phyloP scores from a whole-genome alignment of 2,329 filamentous ascomycete species.

The Neopestalotiopsis rosae region DNA sequence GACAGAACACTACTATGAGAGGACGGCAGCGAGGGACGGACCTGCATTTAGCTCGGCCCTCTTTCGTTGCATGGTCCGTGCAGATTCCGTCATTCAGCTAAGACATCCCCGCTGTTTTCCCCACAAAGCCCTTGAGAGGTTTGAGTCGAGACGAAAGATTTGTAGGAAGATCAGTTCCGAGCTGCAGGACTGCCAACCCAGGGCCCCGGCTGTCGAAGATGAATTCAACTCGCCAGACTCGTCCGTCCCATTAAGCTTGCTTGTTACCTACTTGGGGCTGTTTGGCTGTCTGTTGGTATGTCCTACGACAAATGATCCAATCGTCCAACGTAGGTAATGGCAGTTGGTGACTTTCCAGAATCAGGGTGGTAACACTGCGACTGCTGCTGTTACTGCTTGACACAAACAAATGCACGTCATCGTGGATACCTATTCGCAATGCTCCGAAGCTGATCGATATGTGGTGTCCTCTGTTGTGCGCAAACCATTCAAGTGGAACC shows the following conservation, averaged over 20 bases:
- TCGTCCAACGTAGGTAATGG: background rate
- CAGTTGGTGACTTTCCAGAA: background rate
- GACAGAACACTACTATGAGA: background rate
- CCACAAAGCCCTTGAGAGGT: slow-evolving; percentile 5
- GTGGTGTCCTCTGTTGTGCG: background rate
- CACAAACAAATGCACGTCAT: background rate
- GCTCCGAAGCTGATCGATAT: background rate
- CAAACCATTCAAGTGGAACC: background rate
- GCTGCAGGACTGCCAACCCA: background rate
- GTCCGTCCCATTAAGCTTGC: background rate
- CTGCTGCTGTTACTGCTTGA: background rate
- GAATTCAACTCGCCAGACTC: background rate
- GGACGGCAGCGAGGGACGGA: background rate
- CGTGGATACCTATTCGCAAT: background rate
- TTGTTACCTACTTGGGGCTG: background rate
- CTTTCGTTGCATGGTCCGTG: background rate
- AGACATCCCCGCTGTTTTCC: background rate
- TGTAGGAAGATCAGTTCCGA: background rate
- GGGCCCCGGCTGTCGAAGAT: background rate
- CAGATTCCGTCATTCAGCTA: slow-evolving; percentile 5
- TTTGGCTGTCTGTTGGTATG: background rate
- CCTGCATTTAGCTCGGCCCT: slow-evolving; percentile 9
- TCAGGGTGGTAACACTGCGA: background rate
- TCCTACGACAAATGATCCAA: background rate
- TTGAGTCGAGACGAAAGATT: background rate